These are phyloP conservation scores for Tulasnella sp. DNA, from an alignment of 768 basidiomycete species.

Conservation along the genomic window DNA sequence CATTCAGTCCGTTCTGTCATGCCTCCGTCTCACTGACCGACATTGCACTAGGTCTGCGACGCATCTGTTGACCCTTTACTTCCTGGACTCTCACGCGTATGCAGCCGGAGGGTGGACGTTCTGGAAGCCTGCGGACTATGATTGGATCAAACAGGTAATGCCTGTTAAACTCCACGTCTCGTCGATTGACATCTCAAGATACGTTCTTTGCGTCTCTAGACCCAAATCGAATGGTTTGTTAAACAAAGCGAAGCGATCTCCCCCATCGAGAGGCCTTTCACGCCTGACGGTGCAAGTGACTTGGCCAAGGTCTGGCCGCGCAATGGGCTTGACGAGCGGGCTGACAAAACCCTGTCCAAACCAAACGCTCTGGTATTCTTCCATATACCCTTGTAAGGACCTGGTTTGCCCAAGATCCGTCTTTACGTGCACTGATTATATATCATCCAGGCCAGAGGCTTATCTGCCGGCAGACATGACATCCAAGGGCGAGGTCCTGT, in stretches of 20 bases:
- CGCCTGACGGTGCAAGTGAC: constrained; percentile 63
- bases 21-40: neutral
- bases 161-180: neutral
- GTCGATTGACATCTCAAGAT: too few species aligned
- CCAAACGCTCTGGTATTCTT: constrained; percentile 97
- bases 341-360: constrained; percentile 62
- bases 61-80: constrained; percentile 82
- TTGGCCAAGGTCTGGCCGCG: constrained; percentile 48
- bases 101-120: constrained; percentile 47
- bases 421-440: neutral
- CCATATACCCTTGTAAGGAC: constrained; percentile 82
- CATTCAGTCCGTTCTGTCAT: neutral
- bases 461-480: constrained; percentile 56
- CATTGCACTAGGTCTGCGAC: constrained; percentile 53
- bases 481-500: constrained; percentile 46
- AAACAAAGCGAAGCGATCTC: constrained; percentile 63
- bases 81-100: constrained; percentile 82
- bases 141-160: constrained; percentile 66
- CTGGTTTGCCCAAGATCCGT: neutral
- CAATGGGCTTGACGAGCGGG: neutral
- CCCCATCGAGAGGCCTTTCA: constrained; percentile 73
- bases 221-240: constrained; percentile 86
- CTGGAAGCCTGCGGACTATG: constrained; percentile 60
- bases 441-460: constrained; percentile 50
- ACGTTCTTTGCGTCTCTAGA: constrained; percentile 28